A percentile compares a stretch with the other conserved stretches of the same genome.
Evolutionary conservation across 345 rosid genomes (phyloP).

Genomic region (Erodium maritimum): DNA sequence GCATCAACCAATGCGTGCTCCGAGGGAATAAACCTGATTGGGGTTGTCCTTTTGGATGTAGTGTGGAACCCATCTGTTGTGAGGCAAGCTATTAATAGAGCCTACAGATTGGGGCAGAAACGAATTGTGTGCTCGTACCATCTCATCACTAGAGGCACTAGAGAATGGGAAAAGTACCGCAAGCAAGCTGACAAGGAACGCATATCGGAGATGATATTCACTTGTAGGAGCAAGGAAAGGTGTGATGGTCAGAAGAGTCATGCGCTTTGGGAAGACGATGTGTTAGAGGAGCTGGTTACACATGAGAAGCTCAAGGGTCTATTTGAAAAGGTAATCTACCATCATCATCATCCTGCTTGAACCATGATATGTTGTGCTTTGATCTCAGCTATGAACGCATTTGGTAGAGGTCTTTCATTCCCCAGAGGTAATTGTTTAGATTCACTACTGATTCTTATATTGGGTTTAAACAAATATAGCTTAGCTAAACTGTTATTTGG

Average conservation of each 20-base stretch:
- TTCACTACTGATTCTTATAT: too few relatives aligned
- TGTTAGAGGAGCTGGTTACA: slow-evolving; percentile 24
- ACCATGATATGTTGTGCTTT: too few relatives aligned
- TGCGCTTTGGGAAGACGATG: too few relatives aligned
- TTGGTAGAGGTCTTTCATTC: too few relatives aligned
- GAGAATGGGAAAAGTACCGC: slow-evolving; percentile 38
- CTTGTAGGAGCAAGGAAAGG: not conserved
- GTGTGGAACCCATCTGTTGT: slow-evolving; percentile 84
- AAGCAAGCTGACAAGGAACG: slow-evolving; percentile 41
- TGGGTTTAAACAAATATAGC: too few relatives aligned
- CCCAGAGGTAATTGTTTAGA: too few relatives aligned
- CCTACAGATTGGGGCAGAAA: slow-evolving; percentile 63
- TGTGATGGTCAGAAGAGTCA: slow-evolving; percentile 12
- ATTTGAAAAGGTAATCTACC: slow-evolving; percentile 6
- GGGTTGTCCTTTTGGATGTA: slow-evolving; percentile 65
- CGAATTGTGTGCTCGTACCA: slow-evolving; percentile 52
- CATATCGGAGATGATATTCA: slow-evolving; percentile 42
- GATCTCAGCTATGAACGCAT: too few relatives aligned
- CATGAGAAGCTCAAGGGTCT: slow-evolving; percentile 13
- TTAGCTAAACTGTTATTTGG: too few relatives aligned
- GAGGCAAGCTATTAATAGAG: slow-evolving; percentile 76
- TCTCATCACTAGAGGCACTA: slow-evolving; percentile 41
- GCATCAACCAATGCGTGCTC: slow-evolving; percentile 69
- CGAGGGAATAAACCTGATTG: slow-evolving; percentile 68
- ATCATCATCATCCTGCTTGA: too few relatives aligned